Evolutionary conservation across 2,329 filamentous ascomycete genomes (phyloP).

Genomic region (Colletotrichum chlorophyti): DNA sequence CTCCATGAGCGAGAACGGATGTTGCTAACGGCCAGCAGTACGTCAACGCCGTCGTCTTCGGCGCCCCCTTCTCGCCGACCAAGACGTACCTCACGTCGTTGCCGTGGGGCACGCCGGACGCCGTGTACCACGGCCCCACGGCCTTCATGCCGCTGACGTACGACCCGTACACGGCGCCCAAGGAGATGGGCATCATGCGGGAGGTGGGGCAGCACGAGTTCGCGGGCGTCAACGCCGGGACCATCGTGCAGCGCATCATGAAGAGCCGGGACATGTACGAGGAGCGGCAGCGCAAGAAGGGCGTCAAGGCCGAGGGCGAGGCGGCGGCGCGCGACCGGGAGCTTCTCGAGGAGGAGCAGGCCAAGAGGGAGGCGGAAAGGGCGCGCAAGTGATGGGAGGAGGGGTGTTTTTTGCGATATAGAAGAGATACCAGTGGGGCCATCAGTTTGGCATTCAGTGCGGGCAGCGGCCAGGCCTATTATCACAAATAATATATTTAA

Average conservation of each 20-base stretch:
- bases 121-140: conserved; percentile 96
- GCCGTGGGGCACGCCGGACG: conserved; percentile 76
- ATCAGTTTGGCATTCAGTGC: too few relatives aligned
- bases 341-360: conserved; percentile 65
- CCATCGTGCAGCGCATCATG: conserved; percentile 91
- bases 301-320: conserved; percentile 83
- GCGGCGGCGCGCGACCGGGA: conserved; percentile 68
- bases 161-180: conserved; percentile 82
- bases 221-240: conserved; percentile 85
- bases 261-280: conserved; percentile 88
- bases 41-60: conserved; percentile 86
- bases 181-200: conserved; percentile 82
- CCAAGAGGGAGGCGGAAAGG: conserved; percentile 51
- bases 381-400: conserved; percentile 20
- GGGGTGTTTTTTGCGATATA: too few relatives aligned
- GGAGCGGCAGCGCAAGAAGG: conserved; percentile 88
- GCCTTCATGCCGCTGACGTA: conserved; percentile 84
- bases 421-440: too few relatives aligned
- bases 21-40: conserved; percentile 66
- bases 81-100: conserved; percentile 77
- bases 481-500: too few relatives aligned
- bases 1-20: background rate
- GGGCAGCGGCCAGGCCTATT: too few relatives aligned
- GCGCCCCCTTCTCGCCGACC: conserved; percentile 87
- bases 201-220: conserved; percentile 82